Conservation (phyloP, 2,329 filamentous ascomycete genomes). For the Calonectria crousiana region DNA sequence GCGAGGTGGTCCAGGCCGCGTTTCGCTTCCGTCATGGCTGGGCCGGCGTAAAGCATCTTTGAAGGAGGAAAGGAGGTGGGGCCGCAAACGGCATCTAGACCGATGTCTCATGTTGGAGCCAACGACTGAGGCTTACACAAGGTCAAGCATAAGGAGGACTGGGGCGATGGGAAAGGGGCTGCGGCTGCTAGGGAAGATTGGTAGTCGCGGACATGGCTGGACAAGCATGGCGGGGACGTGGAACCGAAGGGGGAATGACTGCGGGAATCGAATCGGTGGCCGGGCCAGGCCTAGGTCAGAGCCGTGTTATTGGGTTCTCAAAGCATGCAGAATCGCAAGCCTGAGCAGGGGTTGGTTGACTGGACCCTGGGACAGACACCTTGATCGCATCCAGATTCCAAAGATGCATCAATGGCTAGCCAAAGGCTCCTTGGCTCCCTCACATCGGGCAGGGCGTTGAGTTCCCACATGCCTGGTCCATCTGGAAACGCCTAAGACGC, state of each 20-base stretch:
- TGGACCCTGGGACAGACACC: background rate
- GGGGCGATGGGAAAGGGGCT: background rate
- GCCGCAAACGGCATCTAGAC: background rate
- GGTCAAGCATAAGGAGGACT: constrained; percentile 10
- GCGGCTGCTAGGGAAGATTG: background rate
- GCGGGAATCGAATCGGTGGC: constrained; percentile 18
- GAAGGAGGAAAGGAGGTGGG: background rate
- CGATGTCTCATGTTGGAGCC: background rate
- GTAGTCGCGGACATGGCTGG: background rate
- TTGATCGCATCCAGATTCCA: background rate
- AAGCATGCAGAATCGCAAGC: constrained; percentile 2
- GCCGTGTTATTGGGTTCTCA: constrained; percentile 6
- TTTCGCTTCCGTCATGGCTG: constrained; percentile 10
- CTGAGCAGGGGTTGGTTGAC: background rate
- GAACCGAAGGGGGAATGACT: constrained; percentile 2
- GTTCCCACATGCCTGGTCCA: constrained; percentile 30
- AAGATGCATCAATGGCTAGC: background rate
- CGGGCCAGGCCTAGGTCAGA: background rate
- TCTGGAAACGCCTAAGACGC: constrained; percentile 42
- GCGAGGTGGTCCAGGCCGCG: background rate
- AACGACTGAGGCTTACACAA: constrained; percentile 4
- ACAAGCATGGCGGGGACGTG: constrained; percentile 1
- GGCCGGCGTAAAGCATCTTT: background rate
- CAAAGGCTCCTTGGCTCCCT: background rate
- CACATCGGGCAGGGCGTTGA: constrained; percentile 1